Base-by-base conservation (phyloP, 495 filamentous ascomycete genomes). In the Xylaria cubensis region DNA sequence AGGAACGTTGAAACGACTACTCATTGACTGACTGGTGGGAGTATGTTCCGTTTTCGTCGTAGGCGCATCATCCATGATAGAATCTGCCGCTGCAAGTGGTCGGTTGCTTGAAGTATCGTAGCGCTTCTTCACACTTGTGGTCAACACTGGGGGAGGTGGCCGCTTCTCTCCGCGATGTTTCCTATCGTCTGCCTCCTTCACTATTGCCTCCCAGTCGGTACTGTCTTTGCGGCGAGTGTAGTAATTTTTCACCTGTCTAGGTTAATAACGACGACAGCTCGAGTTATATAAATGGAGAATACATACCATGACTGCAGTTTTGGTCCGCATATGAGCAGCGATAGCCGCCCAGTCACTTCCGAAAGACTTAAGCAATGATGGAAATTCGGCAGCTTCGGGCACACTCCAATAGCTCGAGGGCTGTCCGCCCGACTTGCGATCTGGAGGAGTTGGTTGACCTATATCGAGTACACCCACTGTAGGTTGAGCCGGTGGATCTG, bases 361-460 rank as follows among this genome's bases (percentile, higher is more conserved):
- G 85, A 93, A 98, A 69, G 95, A 89, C 59, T 84, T 88, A 55
- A 98, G 84, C 64, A 95, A 82, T 34, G 85, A 86, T 0, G 90
- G 90, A 77, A 99, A 98, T 78, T 98, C 93, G 29, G 84, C 90
- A 41, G 92, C 88, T 79, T 99, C 96, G 2, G 92, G 91, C 34
- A 98, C 96, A 73, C 95, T 98, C 96, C 96, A 99, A 80, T 99
- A 99, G 78, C 96, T 98, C 2, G 94, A 97, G 8, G 94, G 89
- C 67, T 87, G 79, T 6, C 86, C 83, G n/a, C 85, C 84, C 50
- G 88, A 80, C 67, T 77, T 82, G 46, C 83, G 85, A 46, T 86
- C 84, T 26, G 81, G 77, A 41, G 76, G 81, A 10, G 76, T 59
- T 34, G 82, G 56, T 56, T 76, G 80, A 12, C 81, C 55, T 74